Percentiles rank a stretch among this genome's conserved stretches.
Evolutionary conservation across 192 early-diverging fungal genomes (phyloP).

Genomic region (Rhizophagus sp.): DNA sequence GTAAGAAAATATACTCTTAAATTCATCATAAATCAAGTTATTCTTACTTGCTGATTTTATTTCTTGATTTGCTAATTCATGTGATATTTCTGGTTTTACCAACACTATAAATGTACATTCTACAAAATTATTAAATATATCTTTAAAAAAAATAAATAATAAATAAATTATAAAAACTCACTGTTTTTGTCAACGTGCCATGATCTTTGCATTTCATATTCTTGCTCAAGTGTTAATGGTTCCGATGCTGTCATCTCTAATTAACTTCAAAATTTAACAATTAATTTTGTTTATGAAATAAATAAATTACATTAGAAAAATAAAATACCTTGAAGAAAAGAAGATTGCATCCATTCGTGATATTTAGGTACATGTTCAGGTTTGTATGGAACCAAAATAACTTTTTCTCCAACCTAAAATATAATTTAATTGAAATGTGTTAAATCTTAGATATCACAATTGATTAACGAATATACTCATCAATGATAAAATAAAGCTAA

Average conservation of each 20-base stretch:
- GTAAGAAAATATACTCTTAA: conserved; percentile 34
- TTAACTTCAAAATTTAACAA: neutral
- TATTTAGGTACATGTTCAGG: conserved; percentile 83
- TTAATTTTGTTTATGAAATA: neutral
- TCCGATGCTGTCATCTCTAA: conserved; percentile 95
- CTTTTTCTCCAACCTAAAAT: conserved; percentile 56
- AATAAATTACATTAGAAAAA: too few relatives aligned
- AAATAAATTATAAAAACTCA: conserved; percentile 33
- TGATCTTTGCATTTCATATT: conserved; percentile 91
- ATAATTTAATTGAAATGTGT: neutral
- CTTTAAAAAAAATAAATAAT: neutral
- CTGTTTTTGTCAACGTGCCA: conserved; percentile 87
- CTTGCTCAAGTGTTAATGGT: conserved; percentile 88
- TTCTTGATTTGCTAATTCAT: conserved; percentile 32
- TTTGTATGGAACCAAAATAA: conserved; percentile 84
- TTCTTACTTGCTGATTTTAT: conserved; percentile 34
- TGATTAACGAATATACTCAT: too few relatives aligned
- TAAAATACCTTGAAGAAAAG: conserved; percentile 71
- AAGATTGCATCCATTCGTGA: conserved; percentile 95
- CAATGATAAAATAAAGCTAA: too few relatives aligned
- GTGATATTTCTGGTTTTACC: conserved; percentile 28
- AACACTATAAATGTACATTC: conserved; percentile 79
- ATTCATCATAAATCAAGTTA: conserved; percentile 26
- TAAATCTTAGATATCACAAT: neutral
- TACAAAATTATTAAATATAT: neutral